Percentiles rank a stretch among this genome's conserved stretches.
phyloP scores from a whole-genome alignment of 2,329 filamentous ascomycete species.

The Ceratocystis colombiana region DNA sequence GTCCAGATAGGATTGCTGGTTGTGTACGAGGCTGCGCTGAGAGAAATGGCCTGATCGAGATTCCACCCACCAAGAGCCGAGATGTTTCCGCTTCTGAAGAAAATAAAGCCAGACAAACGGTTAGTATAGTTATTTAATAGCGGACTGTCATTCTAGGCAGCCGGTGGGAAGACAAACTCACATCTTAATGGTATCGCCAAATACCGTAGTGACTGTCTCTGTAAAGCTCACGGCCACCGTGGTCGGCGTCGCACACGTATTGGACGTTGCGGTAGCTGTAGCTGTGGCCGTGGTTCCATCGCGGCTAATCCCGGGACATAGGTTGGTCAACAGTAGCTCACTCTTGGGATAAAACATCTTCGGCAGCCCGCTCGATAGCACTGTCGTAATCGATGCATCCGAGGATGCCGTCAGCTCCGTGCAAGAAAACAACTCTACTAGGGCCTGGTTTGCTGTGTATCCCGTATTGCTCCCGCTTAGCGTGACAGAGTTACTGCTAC shows the following conservation, averaged over 20 bases:
- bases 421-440: slow-evolving; percentile 25
- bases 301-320: slow-evolving; percentile 21
- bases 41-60: slow-evolving; percentile 37
- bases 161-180: slow-evolving; percentile 31
- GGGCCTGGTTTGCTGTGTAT: slow-evolving; percentile 22
- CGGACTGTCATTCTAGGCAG: background rate
- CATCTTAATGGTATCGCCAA: slow-evolving; percentile 42
- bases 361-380: slow-evolving; percentile 23
- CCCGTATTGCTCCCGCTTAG: slow-evolving; percentile 23
- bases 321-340: slow-evolving; percentile 18
- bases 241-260: slow-evolving; percentile 30
- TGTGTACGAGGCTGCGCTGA: slow-evolving; percentile 47
- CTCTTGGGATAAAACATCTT: slow-evolving; percentile 25
- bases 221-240: slow-evolving; percentile 38
- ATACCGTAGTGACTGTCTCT: slow-evolving; percentile 37
- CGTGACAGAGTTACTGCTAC: slow-evolving; percentile 23
- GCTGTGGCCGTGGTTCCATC: background rate
- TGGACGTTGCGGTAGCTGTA: slow-evolving; percentile 10
- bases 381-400: slow-evolving; percentile 24
- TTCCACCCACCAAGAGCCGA: slow-evolving; percentile 36
- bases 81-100: slow-evolving; percentile 28
- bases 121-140: slow-evolving; percentile 1
- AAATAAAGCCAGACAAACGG: background rate
- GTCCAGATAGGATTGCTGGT: slow-evolving; percentile 46
- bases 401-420: slow-evolving; percentile 22